Evolutionary conservation across 148 eudicot genomes (phyloP), one percentile per base, ranked within the genome.

Genomic region (Vaccinium vitisidaea): DNA sequence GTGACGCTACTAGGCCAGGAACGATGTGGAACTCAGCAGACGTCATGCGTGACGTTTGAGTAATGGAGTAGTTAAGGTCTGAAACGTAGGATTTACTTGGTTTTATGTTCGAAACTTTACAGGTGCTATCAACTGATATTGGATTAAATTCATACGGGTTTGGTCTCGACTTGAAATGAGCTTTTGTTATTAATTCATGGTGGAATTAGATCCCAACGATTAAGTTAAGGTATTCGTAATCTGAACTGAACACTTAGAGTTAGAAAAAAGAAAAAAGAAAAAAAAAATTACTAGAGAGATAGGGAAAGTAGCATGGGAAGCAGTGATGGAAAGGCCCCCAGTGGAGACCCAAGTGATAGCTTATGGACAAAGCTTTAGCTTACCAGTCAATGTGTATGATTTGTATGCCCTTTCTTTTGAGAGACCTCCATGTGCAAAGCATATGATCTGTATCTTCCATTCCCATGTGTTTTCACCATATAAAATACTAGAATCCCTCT

Each of bases 261-360:
- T 58, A 8, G 8, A 21, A 2, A 8, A 63, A n/a, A 0, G 0
- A 2, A 3, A 1, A 27, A 27, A n/a, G 23, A 1, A 21, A 0
- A 32, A 5, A 14, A 0, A 4, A 13, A 6, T 43, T 43, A 43
- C 46, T 43, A 43, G 46, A 5, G 43, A 71, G 77, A 54, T 15
- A 16, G n/a, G 10, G n/a, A 79, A 23, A 79, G 81, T 79, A 79
- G 30, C 81, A 79, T 79, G 81, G 81, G 81, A 25, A 54, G 81
- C 77, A 73, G 77, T 73, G 77, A 27, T 79, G 56, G 46, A 5
- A 75, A 10, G 58, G 54, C 63, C 65, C 23, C 46, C 58, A 25
- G 19, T 59, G 8, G 65, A 7, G 59, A 55, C 25, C 30, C 79
- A 48, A 76, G 56, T 53, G 81, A 79, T 15, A 79, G 80, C 63